phyloP scores from a whole-genome alignment of 1,284 basidiomycete genomes.

The Tremellales sp. region DNA sequence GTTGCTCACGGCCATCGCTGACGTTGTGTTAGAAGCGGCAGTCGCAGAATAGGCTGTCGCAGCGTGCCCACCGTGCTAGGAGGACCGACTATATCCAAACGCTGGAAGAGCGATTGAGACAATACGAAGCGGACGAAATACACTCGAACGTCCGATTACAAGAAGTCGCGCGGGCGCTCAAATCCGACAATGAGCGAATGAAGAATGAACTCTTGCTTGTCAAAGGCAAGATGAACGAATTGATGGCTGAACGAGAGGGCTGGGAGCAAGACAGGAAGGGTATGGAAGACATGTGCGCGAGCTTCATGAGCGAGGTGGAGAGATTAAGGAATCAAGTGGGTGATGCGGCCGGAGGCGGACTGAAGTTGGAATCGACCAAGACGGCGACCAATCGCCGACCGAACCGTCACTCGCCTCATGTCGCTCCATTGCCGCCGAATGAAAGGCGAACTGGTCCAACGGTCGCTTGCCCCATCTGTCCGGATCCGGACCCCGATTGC shows the following conservation, averaged over 20 bases:
- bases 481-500: constrained; percentile 46
- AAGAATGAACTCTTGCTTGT: constrained; percentile 55
- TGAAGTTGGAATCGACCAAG: neutral
- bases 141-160: constrained; percentile 83
- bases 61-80: constrained; percentile 84
- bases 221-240: constrained; percentile 59
- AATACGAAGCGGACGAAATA: constrained; percentile 84
- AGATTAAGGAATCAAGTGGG: constrained; percentile 13
- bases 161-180: constrained; percentile 75
- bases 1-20: neutral
- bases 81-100: constrained; percentile 87
- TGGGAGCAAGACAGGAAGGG: constrained; percentile 19
- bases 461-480: constrained; percentile 43
- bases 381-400: constrained; percentile 7
- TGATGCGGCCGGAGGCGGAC: constrained; percentile 15
- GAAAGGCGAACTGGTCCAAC: neutral
- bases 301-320: constrained; percentile 17
- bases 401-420: constrained; percentile 6
- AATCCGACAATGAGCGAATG: constrained; percentile 68
- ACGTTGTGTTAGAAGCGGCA: constrained; percentile 27
- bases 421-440: too few species aligned
- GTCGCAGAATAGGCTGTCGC: constrained; percentile 64
- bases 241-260: constrained; percentile 55
- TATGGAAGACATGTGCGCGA: constrained; percentile 10
- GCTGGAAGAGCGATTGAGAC: constrained; percentile 76